These are phyloP conservation scores for Metarhizium album DNA, from an alignment of 2,329 filamentous ascomycete genomes.

Conservation along the genomic window DNA sequence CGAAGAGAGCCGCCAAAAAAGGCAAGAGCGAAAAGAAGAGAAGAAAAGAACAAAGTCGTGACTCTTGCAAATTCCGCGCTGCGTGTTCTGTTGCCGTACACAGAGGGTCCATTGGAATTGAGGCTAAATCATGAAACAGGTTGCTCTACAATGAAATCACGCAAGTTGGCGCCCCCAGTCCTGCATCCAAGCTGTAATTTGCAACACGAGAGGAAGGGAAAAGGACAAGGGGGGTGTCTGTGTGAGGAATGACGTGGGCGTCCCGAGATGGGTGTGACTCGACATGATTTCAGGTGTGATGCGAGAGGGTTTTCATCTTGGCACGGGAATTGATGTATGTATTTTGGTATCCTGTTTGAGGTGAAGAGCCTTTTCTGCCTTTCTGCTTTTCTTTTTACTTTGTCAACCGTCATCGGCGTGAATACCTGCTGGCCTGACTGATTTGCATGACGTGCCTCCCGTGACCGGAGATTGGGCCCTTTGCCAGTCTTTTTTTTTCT, in stretches of 20 bases:
- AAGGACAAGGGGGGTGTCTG: no score
- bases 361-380: no score
- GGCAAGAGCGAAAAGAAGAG: no score
- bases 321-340: not conserved
- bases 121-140: conserved; percentile 29
- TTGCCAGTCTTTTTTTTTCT: no score
- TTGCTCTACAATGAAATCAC: conserved; percentile 85
- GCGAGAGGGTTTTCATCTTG: not conserved
- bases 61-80: no score
- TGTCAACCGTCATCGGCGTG: not conserved
- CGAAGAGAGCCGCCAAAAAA: no score
- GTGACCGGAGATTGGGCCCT: no score
- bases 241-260: not conserved
- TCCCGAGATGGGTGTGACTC: not conserved
- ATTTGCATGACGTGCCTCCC: no score
- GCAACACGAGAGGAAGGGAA: not conserved
- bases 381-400: no score
- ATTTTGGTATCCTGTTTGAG: not conserved
- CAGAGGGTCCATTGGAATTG: not conserved
- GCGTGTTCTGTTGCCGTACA: no score
- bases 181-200: conserved; percentile 51
- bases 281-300: not conserved
- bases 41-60: no score
- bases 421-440: not conserved
- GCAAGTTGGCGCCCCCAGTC: conserved; percentile 49